phyloP scores from a whole-genome alignment of 2,329 filamentous ascomycete species.

The Alternaria sp. region DNA sequence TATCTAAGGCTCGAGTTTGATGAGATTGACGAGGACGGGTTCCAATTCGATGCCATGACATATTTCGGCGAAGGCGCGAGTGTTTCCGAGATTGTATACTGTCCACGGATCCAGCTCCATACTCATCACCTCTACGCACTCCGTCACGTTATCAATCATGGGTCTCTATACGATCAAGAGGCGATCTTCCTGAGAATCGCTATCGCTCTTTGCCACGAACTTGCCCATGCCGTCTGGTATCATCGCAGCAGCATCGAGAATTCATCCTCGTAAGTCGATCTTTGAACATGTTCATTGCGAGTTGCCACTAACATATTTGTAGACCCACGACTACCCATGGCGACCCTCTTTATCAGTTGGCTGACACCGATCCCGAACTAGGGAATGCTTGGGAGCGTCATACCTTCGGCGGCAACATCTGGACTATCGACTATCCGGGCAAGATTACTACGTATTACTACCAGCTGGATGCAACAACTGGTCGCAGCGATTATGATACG shows the following conservation, averaged over 20 bases:
- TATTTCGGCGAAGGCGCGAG: not conserved
- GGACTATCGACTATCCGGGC: slow-evolving; percentile 5
- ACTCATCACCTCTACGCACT: slow-evolving; percentile 1
- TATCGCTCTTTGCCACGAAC: slow-evolving; percentile 9
- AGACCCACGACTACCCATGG: not conserved
- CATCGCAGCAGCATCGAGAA: not conserved
- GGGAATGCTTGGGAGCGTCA: slow-evolving; percentile 8
- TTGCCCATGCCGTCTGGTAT: slow-evolving; percentile 8
- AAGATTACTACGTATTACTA: not conserved
- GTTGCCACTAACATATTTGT: not conserved
- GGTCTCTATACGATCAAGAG: not conserved
- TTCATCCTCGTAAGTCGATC: not conserved
- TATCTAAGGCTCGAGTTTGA: not conserved
- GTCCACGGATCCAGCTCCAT: slow-evolving; percentile 4
- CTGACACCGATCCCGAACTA: not conserved
- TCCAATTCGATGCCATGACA: not conserved
- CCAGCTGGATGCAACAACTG: not conserved
- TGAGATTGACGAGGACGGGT: not conserved
- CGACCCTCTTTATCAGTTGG: not conserved
- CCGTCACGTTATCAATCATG: not conserved
- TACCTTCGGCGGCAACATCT: slow-evolving; percentile 9
- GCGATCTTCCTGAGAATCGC: not conserved
- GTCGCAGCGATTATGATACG: not conserved
- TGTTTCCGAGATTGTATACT: not conserved
- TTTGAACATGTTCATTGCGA: not conserved